Conservation (phyloP, 108 stramenopile species). For the Pseudonitzschia multistriata region DNA sequence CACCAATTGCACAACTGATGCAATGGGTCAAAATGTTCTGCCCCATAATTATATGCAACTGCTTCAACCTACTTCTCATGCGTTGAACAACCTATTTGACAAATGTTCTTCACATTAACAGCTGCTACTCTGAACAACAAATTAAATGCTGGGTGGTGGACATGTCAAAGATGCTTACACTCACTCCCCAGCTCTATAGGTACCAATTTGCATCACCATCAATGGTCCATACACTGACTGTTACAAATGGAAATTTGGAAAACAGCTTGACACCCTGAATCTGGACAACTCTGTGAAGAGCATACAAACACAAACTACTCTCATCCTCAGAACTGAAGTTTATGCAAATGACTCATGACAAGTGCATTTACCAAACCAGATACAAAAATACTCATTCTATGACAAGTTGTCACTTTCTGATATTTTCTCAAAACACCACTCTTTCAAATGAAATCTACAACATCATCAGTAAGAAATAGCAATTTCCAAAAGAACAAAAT, state of each 20-base stretch:
- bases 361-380: no score
- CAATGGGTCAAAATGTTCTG: slow-evolving; percentile 32
- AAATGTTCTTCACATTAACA: no score
- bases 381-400: no score
- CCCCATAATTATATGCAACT: slow-evolving; percentile 21
- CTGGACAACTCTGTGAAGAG: slow-evolving; percentile 28
- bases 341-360: no score
- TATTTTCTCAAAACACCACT: no score
- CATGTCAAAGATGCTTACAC: slow-evolving; percentile 45
- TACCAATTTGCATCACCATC: slow-evolving; percentile 27
- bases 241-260: no score
- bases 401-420: no score
- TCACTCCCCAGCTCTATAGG: slow-evolving; percentile 28
- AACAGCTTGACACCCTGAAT: slow-evolving; percentile 42
- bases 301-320: slow-evolving; percentile 30
- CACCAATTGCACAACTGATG: slow-evolving; percentile 19
- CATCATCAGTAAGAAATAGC: no score
- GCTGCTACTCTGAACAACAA: background rate
- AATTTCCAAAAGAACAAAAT: no score
- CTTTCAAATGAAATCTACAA: no score
- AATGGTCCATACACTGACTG: slow-evolving; percentile 35
- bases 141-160: slow-evolving; percentile 22
- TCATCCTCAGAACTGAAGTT: background rate
- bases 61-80: no score
- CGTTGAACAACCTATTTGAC: no score